A percentile compares a stretch with the other conserved stretches of the same genome.
Evolutionary conservation across 805 yeast species (phyloP).

Genomic region (Blastobotrys robertii): DNA sequence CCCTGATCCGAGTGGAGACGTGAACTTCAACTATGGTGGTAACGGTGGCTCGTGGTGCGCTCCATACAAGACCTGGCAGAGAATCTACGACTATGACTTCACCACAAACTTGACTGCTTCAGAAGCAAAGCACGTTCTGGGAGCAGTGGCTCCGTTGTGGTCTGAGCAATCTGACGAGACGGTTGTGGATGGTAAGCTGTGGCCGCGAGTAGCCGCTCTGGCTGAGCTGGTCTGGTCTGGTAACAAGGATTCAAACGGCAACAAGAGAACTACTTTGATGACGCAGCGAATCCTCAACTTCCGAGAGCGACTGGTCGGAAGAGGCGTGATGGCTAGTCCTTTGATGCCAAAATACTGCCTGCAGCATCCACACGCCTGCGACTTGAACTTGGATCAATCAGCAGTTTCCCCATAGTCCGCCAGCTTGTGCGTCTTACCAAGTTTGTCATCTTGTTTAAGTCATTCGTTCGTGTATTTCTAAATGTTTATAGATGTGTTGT

Average conservation of each 20-base stretch:
- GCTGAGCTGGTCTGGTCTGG: constrained; percentile 37
- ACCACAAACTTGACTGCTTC: constrained; percentile 25
- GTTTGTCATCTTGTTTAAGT: too few relatives aligned
- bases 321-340: constrained; percentile 30
- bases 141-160: constrained; percentile 35
- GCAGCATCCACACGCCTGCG: constrained; percentile 33
- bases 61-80: constrained; percentile 37
- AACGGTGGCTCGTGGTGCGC: constrained; percentile 34
- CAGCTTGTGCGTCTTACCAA: too few relatives aligned
- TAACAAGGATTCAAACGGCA: constrained; percentile 26
- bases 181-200: constrained; percentile 26
- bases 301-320: constrained; percentile 32
- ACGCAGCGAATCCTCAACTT: constrained; percentile 32
- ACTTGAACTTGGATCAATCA: constrained; percentile 15
- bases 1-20: constrained; percentile 5
- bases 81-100: constrained; percentile 32
- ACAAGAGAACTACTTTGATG: constrained; percentile 24
- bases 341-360: constrained; percentile 32
- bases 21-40: constrained; percentile 26
- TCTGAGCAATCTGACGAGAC: constrained; percentile 31
- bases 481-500: too few relatives aligned
- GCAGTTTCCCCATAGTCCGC: background rate
- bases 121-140: constrained; percentile 28
- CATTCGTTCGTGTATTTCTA: too few relatives aligned
- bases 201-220: constrained; percentile 36